A percentile compares a stretch with the other conserved stretches of the same genome.
Conservation (phyloP, 306 rosid species). For the Castanea mollissima region DNA sequence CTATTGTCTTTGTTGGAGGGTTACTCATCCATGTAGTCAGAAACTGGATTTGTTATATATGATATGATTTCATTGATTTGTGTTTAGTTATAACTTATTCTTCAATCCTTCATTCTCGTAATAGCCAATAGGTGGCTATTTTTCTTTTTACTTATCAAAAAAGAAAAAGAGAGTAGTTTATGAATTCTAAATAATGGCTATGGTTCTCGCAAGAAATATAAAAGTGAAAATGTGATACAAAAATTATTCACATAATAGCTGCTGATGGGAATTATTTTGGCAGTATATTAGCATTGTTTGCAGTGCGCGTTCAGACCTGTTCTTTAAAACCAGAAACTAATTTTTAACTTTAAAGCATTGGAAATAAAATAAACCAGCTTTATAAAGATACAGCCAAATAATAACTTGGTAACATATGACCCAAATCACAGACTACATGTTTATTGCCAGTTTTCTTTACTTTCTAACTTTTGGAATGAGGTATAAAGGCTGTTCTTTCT, state of each 20-base stretch:
- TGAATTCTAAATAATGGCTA: no score
- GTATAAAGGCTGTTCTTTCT: conserved; percentile 15
- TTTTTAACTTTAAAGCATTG: neutral
- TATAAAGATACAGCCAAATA: neutral
- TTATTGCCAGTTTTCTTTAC: neutral
- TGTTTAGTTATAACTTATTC: neutral
- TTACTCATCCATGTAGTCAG: conserved; percentile 7
- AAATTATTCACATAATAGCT: neutral
- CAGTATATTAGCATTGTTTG: neutral
- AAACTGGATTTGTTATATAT: conserved; percentile 10
- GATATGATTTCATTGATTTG: conserved; percentile 29
- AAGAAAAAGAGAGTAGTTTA: no score
- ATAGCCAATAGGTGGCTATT: no score
- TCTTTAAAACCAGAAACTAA: neutral
- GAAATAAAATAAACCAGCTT: neutral
- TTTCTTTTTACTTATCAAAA: no score
- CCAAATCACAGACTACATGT: neutral
- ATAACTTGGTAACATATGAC: neutral
- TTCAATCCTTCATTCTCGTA: no score
- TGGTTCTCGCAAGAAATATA: no score
- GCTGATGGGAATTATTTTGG: neutral
- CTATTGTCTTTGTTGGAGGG: neutral
- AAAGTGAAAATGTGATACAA: neutral
- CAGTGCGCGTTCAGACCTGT: no score
- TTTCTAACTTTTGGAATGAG: conserved; percentile 11